These are phyloP conservation scores for Pythium periplocum DNA, from an alignment of 352 stramenopile species.

Conservation along the genomic window DNA sequence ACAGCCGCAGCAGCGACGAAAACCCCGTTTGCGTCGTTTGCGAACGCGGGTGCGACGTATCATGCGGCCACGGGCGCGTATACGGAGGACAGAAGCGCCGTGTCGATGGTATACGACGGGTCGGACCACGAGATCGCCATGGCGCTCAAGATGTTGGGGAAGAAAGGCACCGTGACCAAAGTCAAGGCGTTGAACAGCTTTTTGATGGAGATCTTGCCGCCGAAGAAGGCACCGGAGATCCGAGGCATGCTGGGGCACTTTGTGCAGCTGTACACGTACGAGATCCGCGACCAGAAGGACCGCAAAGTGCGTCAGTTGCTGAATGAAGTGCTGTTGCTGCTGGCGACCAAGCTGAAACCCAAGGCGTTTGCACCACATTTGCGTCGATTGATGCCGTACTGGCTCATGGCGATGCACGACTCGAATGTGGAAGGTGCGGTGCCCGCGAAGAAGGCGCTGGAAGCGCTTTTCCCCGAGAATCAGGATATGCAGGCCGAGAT, in stretches of 20 bases:
- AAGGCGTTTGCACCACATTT: constrained; percentile 69
- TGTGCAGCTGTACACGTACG: constrained; percentile 69
- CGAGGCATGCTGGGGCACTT: constrained; percentile 73
- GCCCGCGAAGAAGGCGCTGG: constrained; percentile 44
- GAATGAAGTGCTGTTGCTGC: constrained; percentile 59
- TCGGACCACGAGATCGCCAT: constrained; percentile 70
- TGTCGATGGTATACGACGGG: constrained; percentile 65
- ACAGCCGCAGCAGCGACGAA: neutral
- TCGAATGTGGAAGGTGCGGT: constrained; percentile 46
- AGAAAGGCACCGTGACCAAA: constrained; percentile 80
- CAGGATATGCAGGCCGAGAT: constrained; percentile 23
- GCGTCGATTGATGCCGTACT: constrained; percentile 67
- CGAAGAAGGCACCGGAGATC: constrained; percentile 47
- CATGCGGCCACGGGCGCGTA: constrained; percentile 7
- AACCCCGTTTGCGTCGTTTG: constrained; percentile 18
- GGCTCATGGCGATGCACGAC: constrained; percentile 81
- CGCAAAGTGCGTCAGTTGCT: constrained; percentile 71
- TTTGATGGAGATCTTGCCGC: constrained; percentile 50
- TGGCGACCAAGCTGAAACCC: constrained; percentile 57
- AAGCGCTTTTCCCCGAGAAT: constrained; percentile 38
- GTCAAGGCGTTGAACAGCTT: constrained; percentile 73
- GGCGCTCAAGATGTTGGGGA: constrained; percentile 81
- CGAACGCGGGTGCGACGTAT: constrained; percentile 10
- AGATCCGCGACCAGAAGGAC: constrained; percentile 84
- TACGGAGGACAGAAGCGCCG: constrained; percentile 9